A percentile compares a stretch with the other conserved stretches of the same genome.
Evolutionary conservation across 176 grass and related monocot species (phyloP).

Genomic region (Ensete glaucum): DNA sequence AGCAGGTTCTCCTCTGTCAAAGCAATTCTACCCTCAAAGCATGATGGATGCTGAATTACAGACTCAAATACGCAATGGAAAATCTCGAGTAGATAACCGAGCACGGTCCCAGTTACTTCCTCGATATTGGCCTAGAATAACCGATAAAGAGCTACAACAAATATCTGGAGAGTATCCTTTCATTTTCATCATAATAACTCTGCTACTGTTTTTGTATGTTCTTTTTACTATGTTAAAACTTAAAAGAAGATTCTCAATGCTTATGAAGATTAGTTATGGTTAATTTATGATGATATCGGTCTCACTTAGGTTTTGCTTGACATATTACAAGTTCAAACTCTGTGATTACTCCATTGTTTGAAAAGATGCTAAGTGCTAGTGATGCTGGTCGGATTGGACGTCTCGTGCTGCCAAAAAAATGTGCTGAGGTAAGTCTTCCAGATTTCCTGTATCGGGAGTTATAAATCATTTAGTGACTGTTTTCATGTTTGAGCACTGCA

Average conservation of each 20-base stretch:
- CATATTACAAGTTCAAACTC: slow-evolving; percentile 68
- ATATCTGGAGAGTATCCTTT: slow-evolving; percentile 93
- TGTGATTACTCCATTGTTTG: slow-evolving; percentile 88
- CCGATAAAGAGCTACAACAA: slow-evolving; percentile 86
- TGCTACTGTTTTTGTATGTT: not conserved
- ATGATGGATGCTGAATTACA: slow-evolving; percentile 40
- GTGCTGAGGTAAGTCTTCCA: slow-evolving; percentile 60
- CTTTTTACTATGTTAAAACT: not conserved
- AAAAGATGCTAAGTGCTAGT: slow-evolving; percentile 97
- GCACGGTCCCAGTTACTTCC: slow-evolving; percentile 75
- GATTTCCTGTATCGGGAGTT: not conserved
- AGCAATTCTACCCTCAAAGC: slow-evolving; percentile 41
- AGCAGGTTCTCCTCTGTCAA: slow-evolving; percentile 32
- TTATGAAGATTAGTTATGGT: too few species aligned
- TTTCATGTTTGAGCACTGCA: not conserved
- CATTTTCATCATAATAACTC: not conserved
- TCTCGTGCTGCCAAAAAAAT: slow-evolving; percentile 96
- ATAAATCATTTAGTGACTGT: not conserved
- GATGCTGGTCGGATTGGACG: slow-evolving; percentile 96
- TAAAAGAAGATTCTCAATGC: slow-evolving; percentile 4
- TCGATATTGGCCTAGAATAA: slow-evolving; percentile 96
- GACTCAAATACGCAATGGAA: slow-evolving; percentile 63
- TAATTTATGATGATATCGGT: not conserved
- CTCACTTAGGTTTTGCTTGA: slow-evolving; percentile 37
- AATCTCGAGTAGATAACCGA: slow-evolving; percentile 57